These are phyloP conservation scores for Trifolium subterraneum DNA, from an alignment of 306 rosid genomes.

Conservation along the genomic window DNA sequence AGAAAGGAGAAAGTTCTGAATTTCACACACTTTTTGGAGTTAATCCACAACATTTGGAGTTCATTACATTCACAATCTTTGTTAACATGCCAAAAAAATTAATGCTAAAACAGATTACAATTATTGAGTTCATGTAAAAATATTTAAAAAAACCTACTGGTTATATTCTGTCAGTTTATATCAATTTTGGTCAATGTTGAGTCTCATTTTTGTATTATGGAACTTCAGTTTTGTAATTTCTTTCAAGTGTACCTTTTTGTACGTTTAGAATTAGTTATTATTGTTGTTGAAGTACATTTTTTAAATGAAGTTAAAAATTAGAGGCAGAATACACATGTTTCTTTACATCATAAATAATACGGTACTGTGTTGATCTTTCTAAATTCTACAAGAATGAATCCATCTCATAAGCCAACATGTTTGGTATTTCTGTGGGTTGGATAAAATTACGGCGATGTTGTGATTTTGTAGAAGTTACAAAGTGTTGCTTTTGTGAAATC, in stretches of 20 bases:
- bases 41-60: neutral
- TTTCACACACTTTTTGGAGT: slow-evolving; percentile 5
- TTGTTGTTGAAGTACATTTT: neutral
- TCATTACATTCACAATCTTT: slow-evolving; percentile 12
- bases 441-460: too few species aligned
- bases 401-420: too few species aligned
- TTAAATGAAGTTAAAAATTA: neutral
- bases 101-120: neutral
- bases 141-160: neutral
- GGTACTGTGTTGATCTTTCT: too few species aligned
- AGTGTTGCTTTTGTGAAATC: too few species aligned
- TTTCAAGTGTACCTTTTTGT: neutral
- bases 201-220: neutral
- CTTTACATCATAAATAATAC: neutral
- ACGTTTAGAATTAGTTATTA: neutral
- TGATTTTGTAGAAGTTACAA: too few species aligned
- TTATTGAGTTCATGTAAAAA: neutral
- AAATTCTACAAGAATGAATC: too few species aligned
- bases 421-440: too few species aligned
- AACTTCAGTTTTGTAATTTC: neutral
- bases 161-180: neutral
- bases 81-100: neutral
- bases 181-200: neutral
- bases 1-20: slow-evolving; percentile 58
- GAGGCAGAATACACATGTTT: neutral